Evolutionary conservation across 805 yeast species (phyloP), one percentile per base, ranked within the genome.

Genomic region (Pichia cephalocereana): DNA sequence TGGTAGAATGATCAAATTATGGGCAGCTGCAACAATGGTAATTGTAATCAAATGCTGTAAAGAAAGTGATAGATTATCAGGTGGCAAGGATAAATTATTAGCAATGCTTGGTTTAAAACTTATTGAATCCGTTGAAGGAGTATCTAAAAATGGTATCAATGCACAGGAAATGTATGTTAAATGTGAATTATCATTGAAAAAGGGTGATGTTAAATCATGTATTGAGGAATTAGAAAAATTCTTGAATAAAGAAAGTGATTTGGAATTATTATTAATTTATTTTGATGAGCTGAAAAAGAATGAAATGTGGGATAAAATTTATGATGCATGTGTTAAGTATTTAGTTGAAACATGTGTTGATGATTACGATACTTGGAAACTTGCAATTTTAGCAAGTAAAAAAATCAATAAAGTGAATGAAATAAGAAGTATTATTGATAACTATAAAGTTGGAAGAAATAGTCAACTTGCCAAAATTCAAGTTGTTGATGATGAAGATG

Each of bases 321-420:
- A 57, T 52, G 62, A 69, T 0, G 66, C 67, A 50, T 65, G 79
- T 42, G 40, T 59, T 6, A 50, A 57, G 5, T 69, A 78, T 14
- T 61, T 88, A 34, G 66, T 72, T 17, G 68, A 65, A 5, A 65
- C 73, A 26, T 62, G 70, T 10, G 74, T 84, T 47, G 88, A 90
- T 62, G 96, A 89, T 61, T 90, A 79, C 70, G 76, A 77, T 48
- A 78, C 88, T 38, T 87, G 95, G 86, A 76, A 79, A 54, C 66
- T 70, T 17, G 63, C 76, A 44, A 71, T 78, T 19, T 65, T 69
- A 41, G 67, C 89, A 3, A 71, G 73, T 0, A 56, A 59, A 18
- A 55, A 71, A 27, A 53, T 74, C 23, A 64, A 57, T 12, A 56
- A 63, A 46, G 44, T 65, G 2, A 64, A 64, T 11, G 71, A 68